Conservation (phyloP, 148 eudicot species). For the Drosera capensis region DNA sequence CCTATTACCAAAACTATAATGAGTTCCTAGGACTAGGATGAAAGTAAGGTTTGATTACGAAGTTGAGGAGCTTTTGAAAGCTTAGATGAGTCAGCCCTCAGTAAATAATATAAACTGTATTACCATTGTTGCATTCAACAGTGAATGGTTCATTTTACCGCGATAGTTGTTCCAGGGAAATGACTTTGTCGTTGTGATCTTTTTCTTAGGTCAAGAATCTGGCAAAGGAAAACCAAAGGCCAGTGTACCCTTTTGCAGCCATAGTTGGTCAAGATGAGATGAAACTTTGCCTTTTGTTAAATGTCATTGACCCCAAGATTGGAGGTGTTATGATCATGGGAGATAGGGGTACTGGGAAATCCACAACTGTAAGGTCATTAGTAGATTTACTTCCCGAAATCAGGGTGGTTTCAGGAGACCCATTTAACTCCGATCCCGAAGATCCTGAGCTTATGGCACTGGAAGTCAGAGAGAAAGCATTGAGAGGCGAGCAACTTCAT, state of each 20-base stretch:
- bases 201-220: conserved; percentile 46
- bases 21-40: too few species aligned
- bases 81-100: too few species aligned
- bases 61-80: too few species aligned
- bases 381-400: conserved; percentile 88
- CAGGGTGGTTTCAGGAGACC: conserved; percentile 64
- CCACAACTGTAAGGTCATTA: conserved; percentile 81
- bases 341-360: conserved; percentile 91
- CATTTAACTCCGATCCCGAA: conserved; percentile 93
- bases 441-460: conserved; percentile 81
- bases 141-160: not conserved
- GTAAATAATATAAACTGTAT: too few species aligned
- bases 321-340: conserved; percentile 99
- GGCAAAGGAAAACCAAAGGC: conserved; percentile 72
- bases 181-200: too few species aligned
- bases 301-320: conserved; percentile 93
- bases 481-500: conserved; percentile 57
- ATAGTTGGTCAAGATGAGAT: conserved; percentile 98
- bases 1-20: too few species aligned
- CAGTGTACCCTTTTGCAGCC: conserved; percentile 86
- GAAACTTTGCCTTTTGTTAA: conserved; percentile 82
- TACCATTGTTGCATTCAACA: too few species aligned
- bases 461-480: conserved; percentile 65
- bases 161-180: not conserved
- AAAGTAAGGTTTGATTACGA: too few species aligned